These are phyloP conservation scores for Paramyrothecium sp. DNA, from an alignment of 2,329 filamentous ascomycete species.

Conservation along the genomic window DNA sequence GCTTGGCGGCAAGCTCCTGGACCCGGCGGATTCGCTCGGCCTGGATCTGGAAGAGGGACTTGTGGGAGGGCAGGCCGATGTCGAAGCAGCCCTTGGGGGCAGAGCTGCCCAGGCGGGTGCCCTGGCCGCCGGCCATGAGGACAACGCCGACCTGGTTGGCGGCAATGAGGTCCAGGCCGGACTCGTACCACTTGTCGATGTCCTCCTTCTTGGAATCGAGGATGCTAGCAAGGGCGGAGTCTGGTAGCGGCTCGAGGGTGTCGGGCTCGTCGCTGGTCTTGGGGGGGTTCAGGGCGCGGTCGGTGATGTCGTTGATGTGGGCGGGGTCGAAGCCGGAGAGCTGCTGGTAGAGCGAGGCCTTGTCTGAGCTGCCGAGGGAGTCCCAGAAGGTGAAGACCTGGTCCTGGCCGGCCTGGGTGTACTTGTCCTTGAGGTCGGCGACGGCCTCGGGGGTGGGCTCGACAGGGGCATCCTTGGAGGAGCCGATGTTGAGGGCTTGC, in stretches of 20 bases:
- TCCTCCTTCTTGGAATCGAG: conserved; percentile 81
- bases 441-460: conserved; percentile 66
- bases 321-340: conserved; percentile 78
- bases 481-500: conserved; percentile 36
- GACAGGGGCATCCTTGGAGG: conserved; percentile 27
- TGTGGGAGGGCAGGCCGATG: conserved; percentile 88
- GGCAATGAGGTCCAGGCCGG: conserved; percentile 76
- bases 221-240: conserved; percentile 82
- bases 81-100: conserved; percentile 97
- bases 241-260: conserved; percentile 81
- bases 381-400: conserved; percentile 84
- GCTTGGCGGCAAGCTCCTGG: conserved; percentile 73
- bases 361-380: conserved; percentile 68
- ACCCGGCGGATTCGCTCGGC: conserved; percentile 89
- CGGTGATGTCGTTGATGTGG: conserved; percentile 83
- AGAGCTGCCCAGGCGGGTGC: conserved; percentile 89
- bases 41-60: conserved; percentile 97
- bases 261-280: conserved; percentile 55
- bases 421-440: conserved; percentile 66
- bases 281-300: conserved; percentile 77
- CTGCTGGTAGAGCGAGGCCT: conserved; percentile 78
- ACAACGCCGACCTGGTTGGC: conserved; percentile 81
- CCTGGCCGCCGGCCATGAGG: conserved; percentile 95
- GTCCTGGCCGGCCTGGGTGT: conserved; percentile 74
- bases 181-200: conserved; percentile 80